Base-by-base conservation (phyloP, 495 filamentous ascomycete genomes). In the Recurvomyces mirabilis region DNA sequence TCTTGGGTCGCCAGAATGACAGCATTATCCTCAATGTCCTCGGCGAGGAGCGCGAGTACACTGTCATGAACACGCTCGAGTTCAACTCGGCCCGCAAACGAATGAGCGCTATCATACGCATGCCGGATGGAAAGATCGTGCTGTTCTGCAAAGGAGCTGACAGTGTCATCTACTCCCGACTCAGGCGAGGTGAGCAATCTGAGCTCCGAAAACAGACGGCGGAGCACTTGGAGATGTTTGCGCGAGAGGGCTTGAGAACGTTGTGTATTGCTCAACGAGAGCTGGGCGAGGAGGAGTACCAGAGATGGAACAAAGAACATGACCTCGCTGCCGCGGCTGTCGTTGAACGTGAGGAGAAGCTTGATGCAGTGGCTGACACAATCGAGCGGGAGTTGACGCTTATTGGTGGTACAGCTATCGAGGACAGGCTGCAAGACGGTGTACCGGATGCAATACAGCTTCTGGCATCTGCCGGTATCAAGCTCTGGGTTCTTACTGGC, bases 111-210 rank as follows among this genome's bases (percentile, higher is more conserved):
- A 95, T 99, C 46, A 80, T 99, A 31, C 77, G 80, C 44, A 96
- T 96, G 89, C 93, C 93, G 3, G 78, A 95, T 57, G 87, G 87
- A 28, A 79, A 74, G 48, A 95, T 99, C 38, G 70, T 88, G 21
- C 75, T 99, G 0, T 93, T 93, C 60, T 99, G 93, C 69, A 99
- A 99, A 63, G 93, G 93, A 37, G 93, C 93, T 15, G 93, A 99
- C 60, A 94, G 85, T 55, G 79, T 96, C 43, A 96, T 99, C 52
- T 99, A 95, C 61, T 93, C 89, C 4, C 83, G 93, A 5, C 69
- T 99, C 43, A 81, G 75, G 59, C 76, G 71, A 38, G 88, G 89
- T 20, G 79, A 91, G 61, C 93, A 99, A 61, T 66, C 75, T 22
- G 84, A 93, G 46, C 75, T 99, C 15, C 73, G 93, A 35, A 73